These are phyloP conservation scores for Penicillium sp. DNA, from an alignment of 2,329 filamentous ascomycete genomes.

Conservation along the genomic window DNA sequence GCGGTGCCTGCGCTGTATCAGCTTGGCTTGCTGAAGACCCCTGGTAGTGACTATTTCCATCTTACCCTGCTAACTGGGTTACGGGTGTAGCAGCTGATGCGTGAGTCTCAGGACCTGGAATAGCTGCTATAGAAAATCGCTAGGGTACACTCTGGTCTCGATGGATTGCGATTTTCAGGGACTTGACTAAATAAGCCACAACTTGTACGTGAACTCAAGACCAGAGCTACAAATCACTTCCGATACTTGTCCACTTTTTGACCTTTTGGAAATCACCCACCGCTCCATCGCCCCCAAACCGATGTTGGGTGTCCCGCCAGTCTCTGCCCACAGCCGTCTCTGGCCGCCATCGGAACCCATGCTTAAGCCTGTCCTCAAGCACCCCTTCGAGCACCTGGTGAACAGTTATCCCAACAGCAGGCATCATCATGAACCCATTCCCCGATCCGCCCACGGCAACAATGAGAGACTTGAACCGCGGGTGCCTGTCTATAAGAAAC, in stretches of 20 bases:
- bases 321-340: slow-evolving; percentile 53
- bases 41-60: slow-evolving; percentile 3
- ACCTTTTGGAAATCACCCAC: slow-evolving; percentile 55
- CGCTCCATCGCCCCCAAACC: slow-evolving; percentile 52
- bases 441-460: slow-evolving; percentile 41
- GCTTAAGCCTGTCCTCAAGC: slow-evolving; percentile 47
- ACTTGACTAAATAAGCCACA: too few relatives aligned
- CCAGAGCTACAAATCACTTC: too few relatives aligned
- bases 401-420: slow-evolving; percentile 55
- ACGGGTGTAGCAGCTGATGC: too few relatives aligned
- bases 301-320: slow-evolving; percentile 53
- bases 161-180: too few relatives aligned
- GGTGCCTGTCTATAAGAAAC: slow-evolving; percentile 59
- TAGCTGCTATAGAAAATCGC: too few relatives aligned
- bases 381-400: slow-evolving; percentile 52
- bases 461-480: slow-evolving; percentile 48
- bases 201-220: too few relatives aligned
- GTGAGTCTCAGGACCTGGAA: too few relatives aligned
- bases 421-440: slow-evolving; percentile 50
- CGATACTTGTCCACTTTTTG: slow-evolving; percentile 44
- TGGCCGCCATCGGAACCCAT: slow-evolving; percentile 56
- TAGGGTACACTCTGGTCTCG: too few relatives aligned
- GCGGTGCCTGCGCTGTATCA: slow-evolving; percentile 12
- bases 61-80: background rate
- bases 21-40: slow-evolving; percentile 5